Conservation (phyloP, 2,329 filamentous ascomycete species). For the Talaromyces rugulosus region DNA sequence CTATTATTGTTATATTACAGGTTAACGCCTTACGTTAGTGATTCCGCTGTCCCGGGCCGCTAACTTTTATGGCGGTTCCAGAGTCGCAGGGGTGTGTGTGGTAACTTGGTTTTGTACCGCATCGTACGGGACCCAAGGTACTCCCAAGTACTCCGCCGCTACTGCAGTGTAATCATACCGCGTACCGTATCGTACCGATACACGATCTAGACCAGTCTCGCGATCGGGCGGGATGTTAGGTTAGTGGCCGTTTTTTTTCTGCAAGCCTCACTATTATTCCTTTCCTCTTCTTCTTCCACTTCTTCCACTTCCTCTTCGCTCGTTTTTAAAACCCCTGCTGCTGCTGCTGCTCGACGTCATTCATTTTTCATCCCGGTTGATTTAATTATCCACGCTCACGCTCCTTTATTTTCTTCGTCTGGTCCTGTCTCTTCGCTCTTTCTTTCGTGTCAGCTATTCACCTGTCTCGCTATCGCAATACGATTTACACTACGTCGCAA, state of each 20-base stretch:
- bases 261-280: constrained; percentile 17
- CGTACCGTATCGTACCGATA: background rate
- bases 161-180: background rate
- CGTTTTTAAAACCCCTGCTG: background rate
- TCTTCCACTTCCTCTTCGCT: background rate
- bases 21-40: background rate
- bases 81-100: background rate
- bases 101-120: too few relatives aligned
- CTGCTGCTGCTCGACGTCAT: background rate
- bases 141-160: background rate
- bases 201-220: background rate
- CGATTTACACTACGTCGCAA: background rate
- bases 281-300: constrained; percentile 15
- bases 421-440: background rate
- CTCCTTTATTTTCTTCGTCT: background rate
- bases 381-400: background rate
- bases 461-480: background rate
- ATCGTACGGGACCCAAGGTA: background rate
- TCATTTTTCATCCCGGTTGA: background rate
- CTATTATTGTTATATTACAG: too few relatives aligned
- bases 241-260: constrained; percentile 14
- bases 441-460: background rate
- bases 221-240: background rate
- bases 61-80: background rate
- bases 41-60: background rate